Conservation (phyloP, 176 grass and related monocot species). For the Musa acuminata region DNA sequence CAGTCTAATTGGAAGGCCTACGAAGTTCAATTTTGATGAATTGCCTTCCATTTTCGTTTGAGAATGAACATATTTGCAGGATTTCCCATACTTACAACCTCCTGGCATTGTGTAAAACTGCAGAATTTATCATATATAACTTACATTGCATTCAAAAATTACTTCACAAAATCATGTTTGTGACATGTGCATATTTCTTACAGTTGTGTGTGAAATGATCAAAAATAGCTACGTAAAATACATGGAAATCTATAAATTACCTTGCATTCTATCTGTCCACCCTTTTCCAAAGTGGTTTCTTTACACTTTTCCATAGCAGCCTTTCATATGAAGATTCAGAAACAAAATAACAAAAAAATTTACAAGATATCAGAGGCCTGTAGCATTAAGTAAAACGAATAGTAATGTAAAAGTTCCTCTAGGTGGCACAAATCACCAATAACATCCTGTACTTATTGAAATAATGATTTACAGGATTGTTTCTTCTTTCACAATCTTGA, state of each 20-base stretch:
- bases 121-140: constrained; percentile 19
- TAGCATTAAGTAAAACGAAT: too few species aligned
- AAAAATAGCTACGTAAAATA: too few species aligned
- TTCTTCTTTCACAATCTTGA: too few species aligned
- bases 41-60: constrained; percentile 45
- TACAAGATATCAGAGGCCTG: too few species aligned
- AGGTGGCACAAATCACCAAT: too few species aligned
- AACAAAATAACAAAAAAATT: background rate
- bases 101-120: constrained; percentile 71
- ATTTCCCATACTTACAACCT: constrained; percentile 84
- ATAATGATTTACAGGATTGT: too few species aligned
- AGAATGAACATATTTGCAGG: constrained; percentile 65
- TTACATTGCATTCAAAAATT: constrained; percentile 63
- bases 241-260: constrained; percentile 4
- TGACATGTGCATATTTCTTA: background rate
- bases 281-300: constrained; percentile 35
- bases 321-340: constrained; percentile 21
- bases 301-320: constrained; percentile 51
- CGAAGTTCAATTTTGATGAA: constrained; percentile 71
- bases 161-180: background rate
- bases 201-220: background rate
- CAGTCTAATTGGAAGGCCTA: constrained; percentile 83
- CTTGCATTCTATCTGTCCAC: constrained; percentile 54
- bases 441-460: too few species aligned
- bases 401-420: too few species aligned